A percentile compares a stretch with the other conserved stretches of the same genome.
phyloP scores from a whole-genome alignment of 768 basidiomycete species.

The Pleurotus tuoliensis region DNA sequence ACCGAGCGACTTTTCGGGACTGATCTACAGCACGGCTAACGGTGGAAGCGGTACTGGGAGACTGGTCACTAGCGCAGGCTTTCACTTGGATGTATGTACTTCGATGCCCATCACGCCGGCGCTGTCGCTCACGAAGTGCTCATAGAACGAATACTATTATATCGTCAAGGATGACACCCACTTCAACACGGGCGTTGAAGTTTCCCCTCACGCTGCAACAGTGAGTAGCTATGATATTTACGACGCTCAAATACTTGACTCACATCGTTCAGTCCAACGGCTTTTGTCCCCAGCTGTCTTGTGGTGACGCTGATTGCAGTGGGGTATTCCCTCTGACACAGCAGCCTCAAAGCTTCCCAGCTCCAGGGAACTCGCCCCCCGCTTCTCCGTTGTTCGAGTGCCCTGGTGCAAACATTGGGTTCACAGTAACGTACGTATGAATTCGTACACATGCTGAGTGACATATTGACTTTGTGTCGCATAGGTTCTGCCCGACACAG shows the following conservation, averaged over 20 bases:
- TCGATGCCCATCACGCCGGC: not conserved
- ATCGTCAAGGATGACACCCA: conserved; percentile 24
- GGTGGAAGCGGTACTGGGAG: conserved; percentile 15
- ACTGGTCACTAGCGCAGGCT: conserved; percentile 17
- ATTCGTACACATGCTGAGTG: not conserved
- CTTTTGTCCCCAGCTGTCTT: conserved; percentile 14
- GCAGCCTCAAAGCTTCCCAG: not conserved
- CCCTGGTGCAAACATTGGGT: not conserved
- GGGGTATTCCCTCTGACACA: not conserved
- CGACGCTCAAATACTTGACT: not conserved
- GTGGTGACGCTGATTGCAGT: conserved; percentile 7
- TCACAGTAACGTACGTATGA: conserved; percentile 15
- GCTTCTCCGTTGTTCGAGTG: not conserved
- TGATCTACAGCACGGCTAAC: conserved; percentile 19
- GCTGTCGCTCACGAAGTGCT: not conserved
- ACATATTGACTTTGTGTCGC: conserved; percentile 11
- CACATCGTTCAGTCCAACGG: conserved; percentile 9
- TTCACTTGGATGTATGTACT: conserved; percentile 12
- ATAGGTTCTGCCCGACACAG: conserved; percentile 15
- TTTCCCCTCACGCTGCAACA: conserved; percentile 18
- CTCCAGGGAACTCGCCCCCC: not conserved
- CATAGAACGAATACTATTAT: conserved; percentile 24
- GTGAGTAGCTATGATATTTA: conserved; percentile 12
- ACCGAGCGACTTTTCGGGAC: conserved; percentile 11
- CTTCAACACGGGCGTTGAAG: conserved; percentile 31